Base-by-base conservation (phyloP, 257 asterid genomes). In the Forsythia viridissima region DNA sequence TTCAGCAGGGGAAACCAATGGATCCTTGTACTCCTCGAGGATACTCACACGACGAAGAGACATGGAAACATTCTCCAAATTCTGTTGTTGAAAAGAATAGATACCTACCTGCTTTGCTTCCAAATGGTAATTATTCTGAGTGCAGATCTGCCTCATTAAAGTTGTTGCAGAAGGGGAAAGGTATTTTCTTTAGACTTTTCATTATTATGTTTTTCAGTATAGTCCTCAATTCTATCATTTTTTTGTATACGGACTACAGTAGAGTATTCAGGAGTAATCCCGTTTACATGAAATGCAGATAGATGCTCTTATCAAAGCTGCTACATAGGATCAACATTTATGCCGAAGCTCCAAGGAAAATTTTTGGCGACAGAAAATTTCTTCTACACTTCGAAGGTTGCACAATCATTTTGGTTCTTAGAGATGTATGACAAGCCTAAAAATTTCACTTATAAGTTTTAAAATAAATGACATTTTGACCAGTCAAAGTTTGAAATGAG, bases 11-110 rank as follows among this genome's bases (percentile, higher is more conserved):
- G 79, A 88, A 87, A 78, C 83, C 73, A 75, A 71, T 82, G 76
- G 97, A 95, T 87, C 99, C 99, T 81, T 95, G 99, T 80, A 92
- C 93, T 67, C 99, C 99, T 71, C 83, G 87, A 84, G 99, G 98
- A 81, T 95, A 91, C 81, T 76, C 80, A 78, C 85, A 79, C 43
- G 84, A 89, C 71, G 43, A 66, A 39, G 91, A 87, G 70, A 74
- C 88, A 55, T 63, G 69, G 87, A 88, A 85, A 72, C 80, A 80
- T 78, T 84, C 94, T 43, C 90, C 92, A 68, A 39, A 82, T 66
- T 79, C 82, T 61, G 82, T 86, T 41, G 51, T 73, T 15, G 97
- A 85, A 82, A 87, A 88, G 82, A 75, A 66, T 48, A 82, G 73
- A 80, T 89, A 86, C 79, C 34, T 80, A 63, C 85, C 95, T 8